These are phyloP conservation scores for Verbena officinalis DNA, from an alignment of 257 asterid genomes.

Conservation along the genomic window DNA sequence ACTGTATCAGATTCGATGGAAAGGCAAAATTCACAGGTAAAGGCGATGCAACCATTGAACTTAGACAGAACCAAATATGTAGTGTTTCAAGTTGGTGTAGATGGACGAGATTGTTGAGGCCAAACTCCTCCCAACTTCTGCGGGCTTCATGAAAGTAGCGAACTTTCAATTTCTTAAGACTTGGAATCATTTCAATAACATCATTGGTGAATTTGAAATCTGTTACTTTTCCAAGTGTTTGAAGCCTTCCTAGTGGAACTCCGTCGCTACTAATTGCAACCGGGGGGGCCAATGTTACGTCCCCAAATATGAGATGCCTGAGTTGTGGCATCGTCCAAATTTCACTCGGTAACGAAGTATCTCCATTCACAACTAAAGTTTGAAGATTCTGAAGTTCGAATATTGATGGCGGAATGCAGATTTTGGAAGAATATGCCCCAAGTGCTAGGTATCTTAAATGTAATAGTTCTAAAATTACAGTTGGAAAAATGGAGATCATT, in stretches of 20 bases:
- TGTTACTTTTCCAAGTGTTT: no score
- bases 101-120: background rate
- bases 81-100: slow-evolving; percentile 1
- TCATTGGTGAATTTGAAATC: background rate
- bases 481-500: no score
- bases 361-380: background rate
- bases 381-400: background rate
- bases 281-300: background rate
- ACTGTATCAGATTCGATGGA: background rate
- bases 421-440: background rate
- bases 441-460: slow-evolving; percentile 9
- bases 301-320: background rate
- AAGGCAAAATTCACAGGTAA: background rate
- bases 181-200: background rate
- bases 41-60: background rate
- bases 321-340: background rate
- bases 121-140: background rate
- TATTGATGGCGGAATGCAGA: background rate
- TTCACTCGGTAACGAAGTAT: background rate
- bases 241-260: background rate
- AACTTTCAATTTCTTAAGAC: background rate
- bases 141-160: background rate
- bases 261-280: background rate
- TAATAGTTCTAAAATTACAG: background rate
- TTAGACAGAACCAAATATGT: background rate